Evolutionary conservation across 139 green algal genomes (phyloP).

Genomic region (Parachlorella kessleri): DNA sequence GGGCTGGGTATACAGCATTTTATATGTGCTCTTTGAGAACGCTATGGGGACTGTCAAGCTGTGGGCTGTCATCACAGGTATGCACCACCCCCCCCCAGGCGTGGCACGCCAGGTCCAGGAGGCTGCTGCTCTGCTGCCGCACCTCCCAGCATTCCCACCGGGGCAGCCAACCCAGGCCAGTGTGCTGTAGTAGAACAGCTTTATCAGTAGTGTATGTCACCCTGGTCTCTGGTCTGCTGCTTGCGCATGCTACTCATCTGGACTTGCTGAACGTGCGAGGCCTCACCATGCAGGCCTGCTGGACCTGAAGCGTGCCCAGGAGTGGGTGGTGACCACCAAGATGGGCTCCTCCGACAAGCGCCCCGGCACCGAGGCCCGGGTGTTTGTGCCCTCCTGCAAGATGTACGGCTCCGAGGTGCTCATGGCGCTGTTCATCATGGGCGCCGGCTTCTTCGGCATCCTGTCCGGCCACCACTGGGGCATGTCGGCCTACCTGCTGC

Average conservation of each 20-base stretch:
- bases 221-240: too few relatives aligned
- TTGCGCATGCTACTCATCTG: too few relatives aligned
- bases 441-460: slow-evolving; percentile 64
- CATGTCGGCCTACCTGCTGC: slow-evolving; percentile 74
- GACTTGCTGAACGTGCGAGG: background rate
- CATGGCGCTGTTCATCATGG: slow-evolving; percentile 69
- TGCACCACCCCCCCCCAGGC: too few relatives aligned
- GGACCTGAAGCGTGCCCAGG: slow-evolving; percentile 74
- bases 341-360: slow-evolving; percentile 60
- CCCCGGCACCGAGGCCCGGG: slow-evolving; percentile 34
- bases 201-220: too few relatives aligned
- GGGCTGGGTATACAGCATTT: slow-evolving; percentile 64
- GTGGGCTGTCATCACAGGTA: slow-evolving; percentile 70
- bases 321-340: slow-evolving; percentile 93
- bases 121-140: too few relatives aligned
- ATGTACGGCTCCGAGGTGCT: slow-evolving; percentile 68
- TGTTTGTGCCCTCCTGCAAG: slow-evolving; percentile 46
- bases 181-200: too few relatives aligned
- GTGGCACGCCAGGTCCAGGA: too few relatives aligned
- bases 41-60: slow-evolving; percentile 88
- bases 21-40: slow-evolving; percentile 93
- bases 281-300: slow-evolving; percentile 45
- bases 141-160: too few relatives aligned
- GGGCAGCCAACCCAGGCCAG: too few relatives aligned
- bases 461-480: slow-evolving; percentile 56